Conservation (phyloP, 495 filamentous ascomycete species). For the Neurospora sublineolata region DNA sequence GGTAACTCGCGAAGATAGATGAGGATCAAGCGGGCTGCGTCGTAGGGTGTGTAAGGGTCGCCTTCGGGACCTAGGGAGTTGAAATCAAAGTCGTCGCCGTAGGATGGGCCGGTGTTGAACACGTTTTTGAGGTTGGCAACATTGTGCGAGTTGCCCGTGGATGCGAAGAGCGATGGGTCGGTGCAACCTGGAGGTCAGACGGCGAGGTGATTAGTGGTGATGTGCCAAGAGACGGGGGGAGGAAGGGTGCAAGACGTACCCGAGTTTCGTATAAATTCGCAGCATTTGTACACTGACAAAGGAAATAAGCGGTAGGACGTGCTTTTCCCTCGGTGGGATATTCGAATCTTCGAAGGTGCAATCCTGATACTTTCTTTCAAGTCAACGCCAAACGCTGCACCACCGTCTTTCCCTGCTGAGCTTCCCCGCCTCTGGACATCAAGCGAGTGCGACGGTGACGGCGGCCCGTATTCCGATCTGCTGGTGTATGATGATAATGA, state of each 20-base stretch:
- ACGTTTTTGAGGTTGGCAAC: slow-evolving; percentile 11
- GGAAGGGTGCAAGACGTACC: slow-evolving; percentile 2
- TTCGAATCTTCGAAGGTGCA: slow-evolving; percentile 17
- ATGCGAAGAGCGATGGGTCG: slow-evolving; percentile 12
- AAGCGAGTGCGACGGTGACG: neutral
- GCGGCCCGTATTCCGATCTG: neutral
- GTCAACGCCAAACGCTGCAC: slow-evolving; percentile 10
- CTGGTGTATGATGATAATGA: neutral
- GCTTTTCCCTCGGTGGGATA: slow-evolving; percentile 17
- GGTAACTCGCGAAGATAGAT: slow-evolving; percentile 17
- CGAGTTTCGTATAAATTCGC: slow-evolving; percentile 17
- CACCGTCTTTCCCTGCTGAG: neutral
- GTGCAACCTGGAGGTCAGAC: slow-evolving; percentile 1
- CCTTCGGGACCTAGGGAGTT: neutral
- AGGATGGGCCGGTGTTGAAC: slow-evolving; percentile 11
- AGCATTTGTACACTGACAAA: slow-evolving; percentile 19
- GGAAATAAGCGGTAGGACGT: slow-evolving; percentile 18
- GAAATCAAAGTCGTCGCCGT: slow-evolving; percentile 18
- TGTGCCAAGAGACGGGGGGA: neutral
- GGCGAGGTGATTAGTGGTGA: neutral
- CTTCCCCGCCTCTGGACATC: neutral
- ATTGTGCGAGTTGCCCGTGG: slow-evolving; percentile 14
- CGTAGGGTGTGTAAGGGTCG: slow-evolving; percentile 14
- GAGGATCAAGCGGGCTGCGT: slow-evolving; percentile 17
- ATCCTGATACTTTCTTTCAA: slow-evolving; percentile 14